A percentile compares a stretch with the other conserved stretches of the same genome.
Conservation (phyloP, 2,329 filamentous ascomycete genomes). For the Neonectria ditissima region DNA sequence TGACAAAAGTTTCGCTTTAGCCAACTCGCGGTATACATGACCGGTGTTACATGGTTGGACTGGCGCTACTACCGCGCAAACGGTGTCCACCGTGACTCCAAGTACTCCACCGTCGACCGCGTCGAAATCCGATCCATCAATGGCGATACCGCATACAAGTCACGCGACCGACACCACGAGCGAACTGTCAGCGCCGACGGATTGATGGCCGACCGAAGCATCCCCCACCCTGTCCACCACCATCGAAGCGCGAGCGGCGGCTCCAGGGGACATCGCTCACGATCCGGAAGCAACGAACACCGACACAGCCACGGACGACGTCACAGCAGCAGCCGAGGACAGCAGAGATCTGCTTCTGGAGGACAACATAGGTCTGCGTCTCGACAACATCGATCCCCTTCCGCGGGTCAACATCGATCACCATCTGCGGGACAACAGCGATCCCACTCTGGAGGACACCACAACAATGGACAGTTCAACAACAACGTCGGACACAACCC, state of each 20-base stretch:
- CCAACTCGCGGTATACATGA: conserved; percentile 11
- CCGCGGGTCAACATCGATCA: no score
- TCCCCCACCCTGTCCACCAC: neutral
- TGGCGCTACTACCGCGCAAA: conserved; percentile 12
- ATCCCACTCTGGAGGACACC: no score
- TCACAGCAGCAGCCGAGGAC: conserved; percentile 1
- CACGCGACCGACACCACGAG: no score
- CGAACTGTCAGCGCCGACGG: no score
- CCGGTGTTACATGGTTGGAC: conserved; percentile 9
- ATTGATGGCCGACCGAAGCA: neutral
- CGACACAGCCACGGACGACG: conserved; percentile 1
- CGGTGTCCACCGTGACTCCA: conserved; percentile 2
- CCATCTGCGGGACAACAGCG: no score
- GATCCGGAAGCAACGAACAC: neutral
- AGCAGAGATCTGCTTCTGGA: no score
- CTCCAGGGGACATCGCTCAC: neutral
- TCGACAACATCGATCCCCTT: no score
- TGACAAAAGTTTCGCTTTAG: neutral
- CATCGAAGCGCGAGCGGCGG: neutral
- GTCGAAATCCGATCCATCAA: conserved; percentile 13
- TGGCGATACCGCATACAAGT: conserved; percentile 1
- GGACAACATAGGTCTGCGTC: no score
- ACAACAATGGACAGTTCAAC: no score
- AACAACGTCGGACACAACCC: no score
- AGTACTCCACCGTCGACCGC: conserved; percentile 8